These are phyloP conservation scores for Colletotrichum sp. DNA, from an alignment of 2,329 filamentous ascomycete species.

Conservation along the genomic window DNA sequence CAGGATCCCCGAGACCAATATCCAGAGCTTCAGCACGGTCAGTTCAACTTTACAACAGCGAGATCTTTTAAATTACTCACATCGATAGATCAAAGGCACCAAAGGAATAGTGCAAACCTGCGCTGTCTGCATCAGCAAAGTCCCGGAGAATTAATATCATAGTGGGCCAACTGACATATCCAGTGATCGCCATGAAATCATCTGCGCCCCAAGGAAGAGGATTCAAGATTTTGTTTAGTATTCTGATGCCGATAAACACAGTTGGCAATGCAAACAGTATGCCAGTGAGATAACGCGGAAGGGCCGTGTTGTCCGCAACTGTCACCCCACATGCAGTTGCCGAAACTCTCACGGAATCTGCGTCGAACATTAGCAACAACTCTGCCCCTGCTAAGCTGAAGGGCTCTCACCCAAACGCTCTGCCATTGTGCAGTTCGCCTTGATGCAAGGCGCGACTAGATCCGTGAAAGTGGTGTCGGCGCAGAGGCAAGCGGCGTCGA, in stretches of 20 bases:
- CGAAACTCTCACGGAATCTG: not conserved
- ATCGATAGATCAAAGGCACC: not conserved
- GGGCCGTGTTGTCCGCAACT: not conserved
- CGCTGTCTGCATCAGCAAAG: not conserved
- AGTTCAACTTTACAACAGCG: rapidly evolving
- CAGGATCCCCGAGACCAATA: not conserved
- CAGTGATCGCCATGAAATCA: not conserved
- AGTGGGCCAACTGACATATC: not conserved
- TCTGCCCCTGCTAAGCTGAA: not conserved
- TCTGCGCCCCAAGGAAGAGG: not conserved
- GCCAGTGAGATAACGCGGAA: not conserved
- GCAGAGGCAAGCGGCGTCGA: not conserved
- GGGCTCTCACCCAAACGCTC: not conserved
- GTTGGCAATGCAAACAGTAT: not conserved
- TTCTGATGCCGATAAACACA: not conserved
- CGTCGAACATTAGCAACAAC: not conserved
- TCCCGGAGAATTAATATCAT: rapidly evolving
- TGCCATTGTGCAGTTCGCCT: not conserved
- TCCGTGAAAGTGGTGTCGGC: not conserved
- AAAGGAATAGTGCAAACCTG: not conserved
- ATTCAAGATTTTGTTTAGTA: not conserved
- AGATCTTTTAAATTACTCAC: rapidly evolving
- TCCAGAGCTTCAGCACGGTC: not conserved
- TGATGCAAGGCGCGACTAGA: not conserved
- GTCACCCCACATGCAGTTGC: not conserved